Evolutionary conservation across 768 basidiomycete species (phyloP).

Genomic region (Scleroderma citrinum): DNA sequence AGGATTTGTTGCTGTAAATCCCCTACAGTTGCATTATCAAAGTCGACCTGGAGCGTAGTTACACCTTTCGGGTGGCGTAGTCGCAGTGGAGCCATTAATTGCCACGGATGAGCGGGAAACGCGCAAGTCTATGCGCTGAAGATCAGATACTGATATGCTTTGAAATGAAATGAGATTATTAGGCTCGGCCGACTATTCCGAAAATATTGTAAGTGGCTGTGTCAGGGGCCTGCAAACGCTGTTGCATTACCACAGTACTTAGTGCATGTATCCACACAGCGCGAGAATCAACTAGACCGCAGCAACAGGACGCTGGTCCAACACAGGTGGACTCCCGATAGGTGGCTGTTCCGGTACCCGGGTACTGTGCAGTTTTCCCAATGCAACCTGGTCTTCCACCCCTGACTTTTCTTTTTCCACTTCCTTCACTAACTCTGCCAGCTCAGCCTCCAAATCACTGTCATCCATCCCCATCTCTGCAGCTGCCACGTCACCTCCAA

Average conservation of each 20-base stretch:
- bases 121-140: neutral
- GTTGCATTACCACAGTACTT: no score
- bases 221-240: no score
- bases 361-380: constrained; percentile 17
- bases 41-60: constrained; percentile 65
- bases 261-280: no score
- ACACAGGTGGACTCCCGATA: constrained; percentile 1
- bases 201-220: no score
- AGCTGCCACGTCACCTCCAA: constrained; percentile 59
- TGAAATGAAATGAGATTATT: no score
- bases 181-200: no score
- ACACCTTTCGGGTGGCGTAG: constrained; percentile 84
- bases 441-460: constrained; percentile 58
- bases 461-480: constrained; percentile 43
- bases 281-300: neutral
- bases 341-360: constrained; percentile 14
- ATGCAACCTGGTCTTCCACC: constrained; percentile 21
- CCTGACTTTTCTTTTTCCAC: constrained; percentile 35
- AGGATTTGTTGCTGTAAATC: constrained; percentile 74
- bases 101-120: neutral
- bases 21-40: constrained; percentile 58
- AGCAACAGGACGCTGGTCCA: constrained; percentile 3
- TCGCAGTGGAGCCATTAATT: constrained; percentile 62
- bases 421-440: constrained; percentile 49
- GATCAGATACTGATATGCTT: no score